Conservation (phyloP, 176 grass and related monocot species). For the Elymus sibiricus region DNA sequence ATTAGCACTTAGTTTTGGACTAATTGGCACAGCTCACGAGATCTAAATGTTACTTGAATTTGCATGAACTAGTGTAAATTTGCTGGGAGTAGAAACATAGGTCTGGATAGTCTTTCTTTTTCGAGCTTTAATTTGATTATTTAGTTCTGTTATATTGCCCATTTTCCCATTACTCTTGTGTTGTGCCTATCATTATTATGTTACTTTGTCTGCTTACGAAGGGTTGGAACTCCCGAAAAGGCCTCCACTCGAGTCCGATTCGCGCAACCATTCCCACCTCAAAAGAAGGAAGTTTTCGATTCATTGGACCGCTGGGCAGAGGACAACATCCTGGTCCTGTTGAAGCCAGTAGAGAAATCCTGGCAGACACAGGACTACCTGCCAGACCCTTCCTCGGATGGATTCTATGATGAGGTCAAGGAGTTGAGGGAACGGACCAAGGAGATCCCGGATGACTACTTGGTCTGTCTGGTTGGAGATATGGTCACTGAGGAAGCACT, state of each 20-base stretch:
- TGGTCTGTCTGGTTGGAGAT: background rate
- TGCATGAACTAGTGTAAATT: background rate
- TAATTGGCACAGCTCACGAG: background rate
- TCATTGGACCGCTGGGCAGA: background rate
- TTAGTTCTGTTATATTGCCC: background rate
- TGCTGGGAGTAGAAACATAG: background rate
- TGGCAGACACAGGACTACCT: background rate
- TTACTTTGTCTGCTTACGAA: background rate
- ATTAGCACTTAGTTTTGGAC: background rate
- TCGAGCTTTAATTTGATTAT: background rate
- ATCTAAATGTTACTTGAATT: background rate
- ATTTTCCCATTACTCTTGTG: background rate
- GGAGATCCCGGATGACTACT: background rate
- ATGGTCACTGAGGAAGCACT: background rate
- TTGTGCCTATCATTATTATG: background rate
- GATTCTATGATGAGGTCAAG: background rate
- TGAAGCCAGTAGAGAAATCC: background rate
- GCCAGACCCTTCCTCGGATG: background rate
- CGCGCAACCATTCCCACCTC: background rate
- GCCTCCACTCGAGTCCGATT: background rate
- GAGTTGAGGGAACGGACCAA: background rate
- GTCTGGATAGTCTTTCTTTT: background rate
- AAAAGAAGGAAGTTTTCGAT: constrained; percentile 4
- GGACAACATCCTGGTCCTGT: background rate
- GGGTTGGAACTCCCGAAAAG: background rate